A percentile compares a stretch with the other conserved stretches of the same genome.
These are phyloP conservation scores for Annulohypoxylon nitens DNA, from an alignment of 495 filamentous ascomycete genomes.

Conservation along the genomic window DNA sequence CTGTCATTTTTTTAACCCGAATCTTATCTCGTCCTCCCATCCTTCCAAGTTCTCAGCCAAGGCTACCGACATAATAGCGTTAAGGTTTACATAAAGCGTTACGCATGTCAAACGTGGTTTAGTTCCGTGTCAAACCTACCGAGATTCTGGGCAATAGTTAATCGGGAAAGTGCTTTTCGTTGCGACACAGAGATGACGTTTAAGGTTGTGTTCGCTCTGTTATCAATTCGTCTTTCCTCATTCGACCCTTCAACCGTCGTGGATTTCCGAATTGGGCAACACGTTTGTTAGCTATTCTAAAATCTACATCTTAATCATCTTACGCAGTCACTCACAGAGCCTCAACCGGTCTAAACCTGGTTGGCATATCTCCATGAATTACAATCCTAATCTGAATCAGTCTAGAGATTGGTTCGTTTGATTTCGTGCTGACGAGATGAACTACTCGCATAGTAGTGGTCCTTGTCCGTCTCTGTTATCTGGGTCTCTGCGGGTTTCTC, in stretches of 20 bases:
- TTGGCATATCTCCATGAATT: background rate
- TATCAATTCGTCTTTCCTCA: background rate
- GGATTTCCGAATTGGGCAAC: slow-evolving; percentile 20
- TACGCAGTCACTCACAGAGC: slow-evolving; percentile 29
- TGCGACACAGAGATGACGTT: slow-evolving; percentile 3
- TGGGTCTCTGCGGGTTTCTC: background rate
- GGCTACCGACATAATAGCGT: background rate
- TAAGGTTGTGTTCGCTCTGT: background rate
- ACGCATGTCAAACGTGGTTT: slow-evolving; percentile 8
- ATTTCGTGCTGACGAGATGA: slow-evolving; percentile 12
- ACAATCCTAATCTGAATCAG: slow-evolving; percentile 1
- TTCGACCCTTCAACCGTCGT: background rate
- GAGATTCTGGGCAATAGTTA: background rate
- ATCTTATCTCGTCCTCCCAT: background rate
- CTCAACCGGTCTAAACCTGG: slow-evolving; percentile 8
- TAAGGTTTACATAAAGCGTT: slow-evolving; percentile 5
- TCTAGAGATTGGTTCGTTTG: slow-evolving; percentile 10
- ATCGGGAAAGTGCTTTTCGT: slow-evolving; percentile 4
- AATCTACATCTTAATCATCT: background rate
- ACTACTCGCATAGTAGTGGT: background rate
- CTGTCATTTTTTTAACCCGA: slow-evolving; percentile 1
- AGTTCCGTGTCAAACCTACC: slow-evolving; percentile 9
- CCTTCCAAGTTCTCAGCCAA: background rate
- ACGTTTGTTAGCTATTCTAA: background rate
- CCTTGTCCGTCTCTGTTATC: background rate